Conservation (phyloP, 2,329 filamentous ascomycete genomes). For the Zarea fungicola region DNA sequence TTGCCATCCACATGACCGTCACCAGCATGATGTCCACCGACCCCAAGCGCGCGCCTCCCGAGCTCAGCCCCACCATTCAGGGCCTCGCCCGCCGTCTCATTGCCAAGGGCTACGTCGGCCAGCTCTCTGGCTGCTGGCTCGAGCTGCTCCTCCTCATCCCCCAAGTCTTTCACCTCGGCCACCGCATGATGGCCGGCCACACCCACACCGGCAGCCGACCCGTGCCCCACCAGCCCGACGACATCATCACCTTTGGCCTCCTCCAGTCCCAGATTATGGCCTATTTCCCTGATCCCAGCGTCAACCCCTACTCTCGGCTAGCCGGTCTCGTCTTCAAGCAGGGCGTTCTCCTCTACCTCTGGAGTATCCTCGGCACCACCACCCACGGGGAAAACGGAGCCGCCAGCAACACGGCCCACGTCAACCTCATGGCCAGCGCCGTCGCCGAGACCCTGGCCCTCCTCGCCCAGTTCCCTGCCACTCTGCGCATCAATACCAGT, state of each 20-base stretch:
- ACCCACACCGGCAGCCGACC: constrained; percentile 18
- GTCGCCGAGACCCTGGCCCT: constrained; percentile 26
- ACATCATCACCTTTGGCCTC: constrained; percentile 38
- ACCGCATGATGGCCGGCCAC: constrained; percentile 30
- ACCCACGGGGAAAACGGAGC: constrained; percentile 17
- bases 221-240: constrained; percentile 28
- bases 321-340: constrained; percentile 41
- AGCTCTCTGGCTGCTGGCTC: constrained; percentile 35
- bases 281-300: constrained; percentile 32
- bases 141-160: constrained; percentile 32
- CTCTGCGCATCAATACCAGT: constrained; percentile 33
- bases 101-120: constrained; percentile 29
- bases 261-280: constrained; percentile 37
- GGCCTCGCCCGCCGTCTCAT: constrained; percentile 25
- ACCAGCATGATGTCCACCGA: constrained; percentile 43
- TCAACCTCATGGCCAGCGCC: constrained; percentile 23
- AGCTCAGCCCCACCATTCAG: constrained; percentile 27
- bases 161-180: constrained; percentile 38
- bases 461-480: constrained; percentile 27
- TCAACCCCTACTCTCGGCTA: constrained; percentile 32
- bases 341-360: constrained; percentile 38
- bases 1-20: constrained; percentile 42
- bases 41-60: constrained; percentile 23
- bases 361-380: constrained; percentile 28
- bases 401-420: constrained; percentile 18